Base-by-base conservation (phyloP, 176 grass and related monocot species). In the Musa beccarii region DNA sequence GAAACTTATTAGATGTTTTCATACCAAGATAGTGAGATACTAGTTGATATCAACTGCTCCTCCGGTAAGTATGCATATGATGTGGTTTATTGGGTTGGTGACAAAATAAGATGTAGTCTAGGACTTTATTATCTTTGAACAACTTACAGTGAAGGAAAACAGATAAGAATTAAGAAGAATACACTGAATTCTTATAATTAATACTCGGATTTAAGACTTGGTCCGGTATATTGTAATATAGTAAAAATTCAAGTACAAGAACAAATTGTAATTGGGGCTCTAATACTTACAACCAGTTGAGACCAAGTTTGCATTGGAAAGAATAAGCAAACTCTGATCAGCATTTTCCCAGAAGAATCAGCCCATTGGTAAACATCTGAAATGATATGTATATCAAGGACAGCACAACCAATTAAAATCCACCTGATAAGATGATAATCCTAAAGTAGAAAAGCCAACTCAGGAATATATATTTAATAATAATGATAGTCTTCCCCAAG, bases 321-420 rank as follows among this genome's bases (percentile, higher is more conserved):
- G 78, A 94, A 94, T 79, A 99, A 89, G 81, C 84, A 99, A 70
- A 91, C 86, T 83, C 90, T 91, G 6, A 87, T 82, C 75, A 85
- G 76, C 95, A 99, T 99, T 78, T 89, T 89, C 68, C 82, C 76
- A 78, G 83, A 66, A 76, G 88, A 91, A 84, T 91, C 80, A 71
- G 95, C 86, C 95, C 95, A 99, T 78, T 88, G 54, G 71, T 94
- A 99, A 57, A 94, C 76, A 43, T 82, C 95, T 99, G 72, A 54
- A 89, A 68, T 14, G 10, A 34, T 68, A 59, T 20, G n/a, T 59
- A 59, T 7, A 59, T 19, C 57, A 59, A 59, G 17, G 9, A 9
- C 8, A 59, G 19, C 16, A 59, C 14, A 59, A 59, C 1, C 8
- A n/a, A 6, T 67, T 67, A 64, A 11, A 67, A 67, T 13, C 1